phyloP scores from a whole-genome alignment of 257 asterid genomes.

The Vinca minor region DNA sequence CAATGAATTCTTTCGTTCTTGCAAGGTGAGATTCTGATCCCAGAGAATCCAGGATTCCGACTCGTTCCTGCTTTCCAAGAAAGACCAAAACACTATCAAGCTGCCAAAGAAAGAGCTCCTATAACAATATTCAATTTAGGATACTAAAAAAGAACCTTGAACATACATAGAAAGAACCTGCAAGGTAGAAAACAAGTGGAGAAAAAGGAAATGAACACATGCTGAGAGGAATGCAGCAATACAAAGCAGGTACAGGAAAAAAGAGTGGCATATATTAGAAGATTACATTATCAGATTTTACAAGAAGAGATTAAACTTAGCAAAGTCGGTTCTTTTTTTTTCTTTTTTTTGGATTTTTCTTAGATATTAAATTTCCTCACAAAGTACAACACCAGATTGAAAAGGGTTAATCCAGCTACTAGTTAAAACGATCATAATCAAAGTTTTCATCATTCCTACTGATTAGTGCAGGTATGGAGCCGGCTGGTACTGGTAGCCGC shows the following conservation, averaged over 20 bases:
- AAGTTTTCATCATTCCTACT: constrained; percentile 43
- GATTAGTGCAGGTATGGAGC: constrained; percentile 92
- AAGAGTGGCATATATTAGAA: constrained; percentile 29
- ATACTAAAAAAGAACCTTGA: not conserved
- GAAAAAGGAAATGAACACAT: not conserved
- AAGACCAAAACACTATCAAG: not conserved
- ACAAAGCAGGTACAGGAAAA: constrained; percentile 5
- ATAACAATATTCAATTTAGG: not conserved
- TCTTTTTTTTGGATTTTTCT: constrained; percentile 12
- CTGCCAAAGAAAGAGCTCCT: too few species aligned
- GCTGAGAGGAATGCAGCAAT: not conserved
- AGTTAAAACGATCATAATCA: constrained; percentile 50
- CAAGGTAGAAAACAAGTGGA: not conserved
- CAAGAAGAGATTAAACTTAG: constrained; percentile 63
- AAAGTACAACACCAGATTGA: constrained; percentile 44
- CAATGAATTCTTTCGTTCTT: too few species aligned
- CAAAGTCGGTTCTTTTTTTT: constrained; percentile 22
- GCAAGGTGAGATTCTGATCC: too few species aligned
- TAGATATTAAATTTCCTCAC: constrained; percentile 42
- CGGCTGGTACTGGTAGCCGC: constrained; percentile 92
- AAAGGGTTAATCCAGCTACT: constrained; percentile 47
- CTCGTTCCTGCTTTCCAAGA: not conserved
- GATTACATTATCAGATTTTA: constrained; percentile 49
- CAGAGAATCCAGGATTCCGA: too few species aligned
- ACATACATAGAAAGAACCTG: not conserved